Base-by-base conservation (phyloP, 1,284 basidiomycete species). In the Vanrija sp. region DNA sequence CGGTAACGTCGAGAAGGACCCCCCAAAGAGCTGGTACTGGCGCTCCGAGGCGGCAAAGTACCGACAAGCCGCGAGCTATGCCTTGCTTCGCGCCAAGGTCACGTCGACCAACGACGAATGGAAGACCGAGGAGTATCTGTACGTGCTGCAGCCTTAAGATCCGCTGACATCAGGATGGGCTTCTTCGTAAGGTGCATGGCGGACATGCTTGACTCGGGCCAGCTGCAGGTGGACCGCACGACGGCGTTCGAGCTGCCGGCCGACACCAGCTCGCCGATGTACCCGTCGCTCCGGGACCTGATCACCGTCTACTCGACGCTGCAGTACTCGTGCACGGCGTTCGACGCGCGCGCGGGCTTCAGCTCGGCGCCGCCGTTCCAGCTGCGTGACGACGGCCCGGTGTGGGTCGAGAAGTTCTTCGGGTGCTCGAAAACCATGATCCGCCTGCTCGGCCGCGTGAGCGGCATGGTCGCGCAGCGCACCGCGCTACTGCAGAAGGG, bases 391-490 rank as follows among this genome's bases (percentile, higher is more conserved):
- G n/a, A 18, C 15, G 57, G 55, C 28, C 43, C 53, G 16, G 51
- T 62, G 39, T 65, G 63, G 63, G 58, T 65, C 18, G 63, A 65
- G 49, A 46, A 53, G 7, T 65, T 65, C 23, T 52, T 62, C 39
- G 63, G 63, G 10, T 49, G 59, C 19, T 55, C 58, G 6, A 54
- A 61, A 6, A 46, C 45, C 9, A 56, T 58, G 25, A 57, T 64
- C 55, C 44, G 50, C 40, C 43, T 54, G 25, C 46, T 62, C 40
- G 58, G 54, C 7, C 49, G 47, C 10, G 60, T 60, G n/a, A 60
- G 55, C 42, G 49, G 49, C 43, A 47, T 65, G 34, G 57, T 65
- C 28, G 49, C 49, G n/a, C 47, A 51, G 15, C 60, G 55, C n/a
- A 46, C 55, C 15, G 38, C 40, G 16, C 40, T 56, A 15, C 34